These are phyloP conservation scores for Hypseocharis bilobata DNA, from an alignment of 441 rosid species.

Conservation along the genomic window DNA sequence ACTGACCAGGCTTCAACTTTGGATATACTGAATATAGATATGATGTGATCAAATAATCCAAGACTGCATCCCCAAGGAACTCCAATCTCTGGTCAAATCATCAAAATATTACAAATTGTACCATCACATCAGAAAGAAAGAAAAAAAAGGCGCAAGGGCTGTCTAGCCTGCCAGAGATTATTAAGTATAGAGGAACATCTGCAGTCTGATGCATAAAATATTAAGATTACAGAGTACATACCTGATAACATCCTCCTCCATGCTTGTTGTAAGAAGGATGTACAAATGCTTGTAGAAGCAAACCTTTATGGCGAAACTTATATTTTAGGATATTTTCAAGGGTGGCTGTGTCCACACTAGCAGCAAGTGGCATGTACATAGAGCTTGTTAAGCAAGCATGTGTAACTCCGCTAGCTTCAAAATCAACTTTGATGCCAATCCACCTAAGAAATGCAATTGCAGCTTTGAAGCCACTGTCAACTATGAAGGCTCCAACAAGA, in stretches of 20 bases:
- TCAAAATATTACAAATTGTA: conserved; percentile 18
- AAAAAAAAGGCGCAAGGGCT: conserved; percentile 10
- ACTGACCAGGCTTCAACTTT: conserved; percentile 79
- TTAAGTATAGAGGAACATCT: conserved; percentile 4
- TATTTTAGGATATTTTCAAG: conserved; percentile 50
- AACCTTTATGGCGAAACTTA: conserved; percentile 61
- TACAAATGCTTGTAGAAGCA: conserved; percentile 74
- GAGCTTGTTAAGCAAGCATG: conserved; percentile 49
- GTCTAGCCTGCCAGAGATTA: conserved; percentile 6
- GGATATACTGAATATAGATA: conserved; percentile 74
- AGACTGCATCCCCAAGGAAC: conserved; percentile 95
- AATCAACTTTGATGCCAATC: conserved; percentile 69
- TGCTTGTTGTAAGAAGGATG: conserved; percentile 82
- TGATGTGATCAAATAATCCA: conserved; percentile 89
- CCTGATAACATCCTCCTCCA: conserved; percentile 99
- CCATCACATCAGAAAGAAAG: conserved; percentile 19
- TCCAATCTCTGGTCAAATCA: conserved; percentile 67
- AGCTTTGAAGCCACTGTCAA: conserved; percentile 84
- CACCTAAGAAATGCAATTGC: conserved; percentile 80
- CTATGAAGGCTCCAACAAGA: conserved; percentile 83
- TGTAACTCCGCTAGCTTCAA: conserved; percentile 46
- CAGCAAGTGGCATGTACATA: conserved; percentile 47
- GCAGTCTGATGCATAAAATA: neutral
- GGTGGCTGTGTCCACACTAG: conserved; percentile 34
- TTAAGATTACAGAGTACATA: conserved; percentile 20